A percentile compares a stretch with the other conserved stretches of the same genome.
Evolutionary conservation across 2,329 filamentous ascomycete species (phyloP).

Genomic region (Beauveria varroae): DNA sequence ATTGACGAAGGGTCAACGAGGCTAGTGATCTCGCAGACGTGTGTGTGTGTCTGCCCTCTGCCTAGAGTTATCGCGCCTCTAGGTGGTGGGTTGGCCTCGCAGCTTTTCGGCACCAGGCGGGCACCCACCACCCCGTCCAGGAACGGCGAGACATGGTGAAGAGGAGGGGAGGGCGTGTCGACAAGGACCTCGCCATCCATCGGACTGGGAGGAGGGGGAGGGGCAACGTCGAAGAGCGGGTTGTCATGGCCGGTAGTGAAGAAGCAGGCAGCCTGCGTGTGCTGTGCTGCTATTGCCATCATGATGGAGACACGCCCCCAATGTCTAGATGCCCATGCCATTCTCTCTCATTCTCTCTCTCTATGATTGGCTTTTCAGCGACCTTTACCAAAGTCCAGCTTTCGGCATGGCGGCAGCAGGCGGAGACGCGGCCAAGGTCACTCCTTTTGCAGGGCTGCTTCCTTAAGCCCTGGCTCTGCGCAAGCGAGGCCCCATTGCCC

Average conservation of each 20-base stretch:
- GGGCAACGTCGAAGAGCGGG: neutral
- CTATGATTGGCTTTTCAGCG: too few relatives aligned
- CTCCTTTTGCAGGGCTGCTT: conserved; percentile 1
- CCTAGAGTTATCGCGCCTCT: conserved; percentile 1
- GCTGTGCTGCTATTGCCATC: neutral
- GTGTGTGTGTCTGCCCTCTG: neutral
- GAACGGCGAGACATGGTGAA: conserved; percentile 10
- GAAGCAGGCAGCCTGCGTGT: neutral
- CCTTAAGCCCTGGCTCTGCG: neutral
- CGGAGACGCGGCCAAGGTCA: neutral
- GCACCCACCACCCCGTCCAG: neutral
- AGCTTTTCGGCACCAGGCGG: conserved; percentile 1
- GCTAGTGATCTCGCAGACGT: conserved; percentile 4
- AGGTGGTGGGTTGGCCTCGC: neutral
- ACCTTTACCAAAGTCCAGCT: neutral
- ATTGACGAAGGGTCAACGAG: conserved; percentile 8
- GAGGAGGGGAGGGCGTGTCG: conserved; percentile 7
- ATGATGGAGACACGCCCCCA: conserved; percentile 6
- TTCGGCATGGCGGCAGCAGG: neutral
- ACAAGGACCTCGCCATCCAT: neutral
- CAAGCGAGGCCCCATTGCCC: neutral
- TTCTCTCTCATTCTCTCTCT: neutral
- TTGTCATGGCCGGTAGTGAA: neutral
- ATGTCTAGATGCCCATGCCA: neutral
- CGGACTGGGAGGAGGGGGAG: neutral